Conservation (phyloP, 371 early-diverging fungal species). For the Zancudomyces culisetae region DNA sequence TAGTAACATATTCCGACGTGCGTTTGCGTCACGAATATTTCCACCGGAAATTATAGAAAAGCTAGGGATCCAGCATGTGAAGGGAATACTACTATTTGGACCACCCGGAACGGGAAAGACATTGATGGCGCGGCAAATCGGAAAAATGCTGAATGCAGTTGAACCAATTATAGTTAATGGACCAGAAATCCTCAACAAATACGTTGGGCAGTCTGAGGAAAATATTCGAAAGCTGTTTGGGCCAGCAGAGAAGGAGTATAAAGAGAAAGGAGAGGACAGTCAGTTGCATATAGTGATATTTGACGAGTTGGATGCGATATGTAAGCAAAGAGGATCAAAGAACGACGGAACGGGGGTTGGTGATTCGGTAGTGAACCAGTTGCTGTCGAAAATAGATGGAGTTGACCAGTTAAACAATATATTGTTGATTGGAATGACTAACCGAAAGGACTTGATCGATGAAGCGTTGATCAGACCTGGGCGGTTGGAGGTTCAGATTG, state of each 20-base stretch:
- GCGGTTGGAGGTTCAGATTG: constrained; percentile 93
- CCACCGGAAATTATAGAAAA: constrained; percentile 91
- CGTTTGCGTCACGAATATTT: constrained; percentile 98
- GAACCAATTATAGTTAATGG: constrained; percentile 41
- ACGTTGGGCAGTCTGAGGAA: constrained; percentile 98
- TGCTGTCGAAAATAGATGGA: constrained; percentile 98
- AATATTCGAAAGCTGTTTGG: constrained; percentile 96
- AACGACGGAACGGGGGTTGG: constrained; percentile 93
- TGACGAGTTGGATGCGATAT: constrained; percentile 99
- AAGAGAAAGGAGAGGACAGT: constrained; percentile 83
- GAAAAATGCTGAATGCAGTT: constrained; percentile 90
- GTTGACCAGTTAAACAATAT: constrained; percentile 95
- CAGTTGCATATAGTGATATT: constrained; percentile 97
- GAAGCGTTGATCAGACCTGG: constrained; percentile 95
- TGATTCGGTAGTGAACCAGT: constrained; percentile 98
- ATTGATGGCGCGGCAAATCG: constrained; percentile 97
- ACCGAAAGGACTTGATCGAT: constrained; percentile 96
- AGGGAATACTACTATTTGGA: constrained; percentile 74
- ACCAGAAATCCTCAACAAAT: constrained; percentile 27
- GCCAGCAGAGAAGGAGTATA: constrained; percentile 94
- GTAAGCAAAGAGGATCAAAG: constrained; percentile 92
- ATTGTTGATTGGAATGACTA: constrained; percentile 97
- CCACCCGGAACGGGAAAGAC: constrained; percentile 99
- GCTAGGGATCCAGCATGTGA: constrained; percentile 95
- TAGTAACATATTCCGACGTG: constrained; percentile 93